Conservation (phyloP, 306 rosid genomes). For the Lathyrus sativus region DNA sequence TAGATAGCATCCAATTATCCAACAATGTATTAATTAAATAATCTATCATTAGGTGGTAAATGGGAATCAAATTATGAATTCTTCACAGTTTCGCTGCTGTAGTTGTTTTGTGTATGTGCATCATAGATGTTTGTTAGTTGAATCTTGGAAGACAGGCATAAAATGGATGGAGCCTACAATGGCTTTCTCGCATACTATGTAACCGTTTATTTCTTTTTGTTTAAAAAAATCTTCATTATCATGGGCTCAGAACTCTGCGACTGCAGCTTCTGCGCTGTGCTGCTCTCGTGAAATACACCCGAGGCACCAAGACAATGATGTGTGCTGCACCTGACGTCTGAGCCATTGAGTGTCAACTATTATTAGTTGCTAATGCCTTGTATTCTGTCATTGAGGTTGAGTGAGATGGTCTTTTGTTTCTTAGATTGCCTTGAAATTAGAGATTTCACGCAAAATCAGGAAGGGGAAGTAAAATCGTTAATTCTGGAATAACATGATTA, state of each 20-base stretch:
- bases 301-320: too few species aligned
- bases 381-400: not conserved
- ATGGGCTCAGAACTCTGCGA: not conserved
- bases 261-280: not conserved
- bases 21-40: too few species aligned
- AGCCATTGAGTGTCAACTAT: not conserved
- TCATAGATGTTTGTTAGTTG: not conserved
- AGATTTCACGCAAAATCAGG: too few species aligned
- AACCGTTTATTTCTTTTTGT: not conserved
- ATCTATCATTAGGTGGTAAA: too few species aligned
- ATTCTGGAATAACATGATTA: too few species aligned
- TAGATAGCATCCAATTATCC: too few species aligned
- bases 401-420: not conserved
- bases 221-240: not conserved
- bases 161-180: not conserved
- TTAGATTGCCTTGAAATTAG: constrained; percentile 4
- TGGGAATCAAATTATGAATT: too few species aligned
- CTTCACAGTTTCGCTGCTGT: too few species aligned
- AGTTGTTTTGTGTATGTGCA: not conserved
- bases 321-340: not conserved
- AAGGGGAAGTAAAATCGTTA: too few species aligned
- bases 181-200: not conserved
- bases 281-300: not conserved
- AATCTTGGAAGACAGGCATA: not conserved
- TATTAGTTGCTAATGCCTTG: not conserved